These are phyloP conservation scores for Tolypocladium tundrense DNA, from an alignment of 2,329 filamentous ascomycete genomes.

Conservation along the genomic window DNA sequence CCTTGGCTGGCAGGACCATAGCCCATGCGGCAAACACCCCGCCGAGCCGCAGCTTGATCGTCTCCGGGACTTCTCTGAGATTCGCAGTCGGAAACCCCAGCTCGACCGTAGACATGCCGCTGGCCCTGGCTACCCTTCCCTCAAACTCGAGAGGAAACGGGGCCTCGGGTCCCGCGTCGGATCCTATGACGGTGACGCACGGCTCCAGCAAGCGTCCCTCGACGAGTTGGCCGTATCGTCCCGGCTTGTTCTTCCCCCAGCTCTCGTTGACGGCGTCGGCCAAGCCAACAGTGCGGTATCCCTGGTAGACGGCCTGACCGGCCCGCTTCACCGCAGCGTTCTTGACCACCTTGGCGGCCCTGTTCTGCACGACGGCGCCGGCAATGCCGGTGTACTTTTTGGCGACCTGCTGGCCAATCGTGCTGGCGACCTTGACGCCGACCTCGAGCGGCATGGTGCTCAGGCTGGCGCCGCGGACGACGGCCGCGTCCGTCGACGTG, in stretches of 20 bases:
- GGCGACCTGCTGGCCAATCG: constrained; percentile 34
- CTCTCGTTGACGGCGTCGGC: constrained; percentile 17
- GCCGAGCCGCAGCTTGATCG: constrained; percentile 40
- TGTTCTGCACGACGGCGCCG: constrained; percentile 27
- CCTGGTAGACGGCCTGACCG: constrained; percentile 26
- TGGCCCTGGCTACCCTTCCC: constrained; percentile 36
- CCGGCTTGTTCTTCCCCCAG: constrained; percentile 26
- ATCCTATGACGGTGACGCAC: constrained; percentile 29
- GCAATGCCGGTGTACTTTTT: constrained; percentile 31
- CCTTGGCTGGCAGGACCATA: constrained; percentile 21
- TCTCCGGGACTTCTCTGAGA: constrained; percentile 38
- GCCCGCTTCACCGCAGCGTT: constrained; percentile 24
- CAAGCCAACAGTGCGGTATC: constrained; percentile 20
- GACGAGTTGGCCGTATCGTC: constrained; percentile 24
- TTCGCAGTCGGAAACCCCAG: constrained; percentile 44
- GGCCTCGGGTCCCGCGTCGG: constrained; percentile 37
- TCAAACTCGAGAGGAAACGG: constrained; percentile 45
- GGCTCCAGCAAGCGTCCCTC: constrained; percentile 20
- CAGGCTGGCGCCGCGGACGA: constrained; percentile 54
- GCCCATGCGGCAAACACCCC: constrained; percentile 61
- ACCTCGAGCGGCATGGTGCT: constrained; percentile 55
- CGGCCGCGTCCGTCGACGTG: constrained; percentile 48
- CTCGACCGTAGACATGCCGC: constrained; percentile 25
- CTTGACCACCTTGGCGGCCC: constrained; percentile 26
- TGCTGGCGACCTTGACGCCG: constrained; percentile 46